Conservation (phyloP, 2,329 filamentous ascomycete genomes). For the Fusarium aywerte region DNA sequence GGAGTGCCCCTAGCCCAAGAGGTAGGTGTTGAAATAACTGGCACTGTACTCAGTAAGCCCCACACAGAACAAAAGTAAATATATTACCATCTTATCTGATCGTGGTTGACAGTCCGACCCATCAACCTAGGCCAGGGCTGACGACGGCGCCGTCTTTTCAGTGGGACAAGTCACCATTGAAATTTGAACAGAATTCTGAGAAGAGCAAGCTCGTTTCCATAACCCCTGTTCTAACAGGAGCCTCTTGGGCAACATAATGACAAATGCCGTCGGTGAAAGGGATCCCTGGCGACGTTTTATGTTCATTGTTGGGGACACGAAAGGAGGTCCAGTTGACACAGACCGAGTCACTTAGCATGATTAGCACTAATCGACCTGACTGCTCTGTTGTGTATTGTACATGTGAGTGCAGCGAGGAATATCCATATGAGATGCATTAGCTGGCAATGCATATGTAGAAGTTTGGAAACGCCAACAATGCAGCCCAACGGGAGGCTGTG, state of each 20-base stretch:
- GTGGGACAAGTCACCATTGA: slow-evolving; percentile 6
- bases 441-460: slow-evolving; percentile 9
- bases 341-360: slow-evolving; percentile 19
- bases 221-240: slow-evolving; percentile 9
- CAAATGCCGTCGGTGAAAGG: slow-evolving; percentile 36
- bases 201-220: slow-evolving; percentile 21
- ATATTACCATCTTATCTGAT: slow-evolving; percentile 46
- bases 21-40: slow-evolving; percentile 12
- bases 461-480: slow-evolving; percentile 14
- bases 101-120: slow-evolving; percentile 34
- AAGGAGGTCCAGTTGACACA: slow-evolving; percentile 24
- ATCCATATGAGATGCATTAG: slow-evolving; percentile 4
- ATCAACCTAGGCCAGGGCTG: slow-evolving; percentile 34
- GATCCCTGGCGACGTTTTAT: slow-evolving; percentile 16
- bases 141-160: slow-evolving; percentile 4
- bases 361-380: slow-evolving; percentile 14
- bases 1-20: slow-evolving; percentile 19
- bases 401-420: slow-evolving; percentile 1
- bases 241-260: not conserved
- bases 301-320: slow-evolving; percentile 9
- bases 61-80: slow-evolving; percentile 37
- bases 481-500: slow-evolving; percentile 7
- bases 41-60: slow-evolving; percentile 32
- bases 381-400: slow-evolving; percentile 4
- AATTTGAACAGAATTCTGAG: not conserved